Evolutionary conservation across 192 early-diverging fungal genomes (phyloP), one percentile per base, ranked within the genome.

Genomic region (Chytriomyces sp.): DNA sequence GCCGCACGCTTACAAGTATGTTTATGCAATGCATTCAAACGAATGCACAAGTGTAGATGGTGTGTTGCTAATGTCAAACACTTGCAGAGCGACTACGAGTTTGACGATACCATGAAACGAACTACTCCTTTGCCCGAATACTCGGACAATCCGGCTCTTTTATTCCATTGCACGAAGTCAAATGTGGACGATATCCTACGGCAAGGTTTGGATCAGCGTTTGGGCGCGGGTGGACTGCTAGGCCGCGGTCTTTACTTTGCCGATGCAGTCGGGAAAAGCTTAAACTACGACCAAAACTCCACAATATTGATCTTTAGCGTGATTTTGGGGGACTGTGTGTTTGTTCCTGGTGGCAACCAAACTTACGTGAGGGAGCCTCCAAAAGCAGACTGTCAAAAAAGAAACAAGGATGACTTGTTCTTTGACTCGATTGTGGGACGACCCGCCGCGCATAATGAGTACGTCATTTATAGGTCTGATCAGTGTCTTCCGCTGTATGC

Each of bases 321-420:
- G 49, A 9, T 70, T 24, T 50, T 69, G 2, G 69, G 50, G 23
- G 69, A 70, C 57, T 70, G 69, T 70, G 49, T 70, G 2, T 28
- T 28, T 18, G 49, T 70, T 53, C 20, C 46, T 28, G 44, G 8
- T 23, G 16, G 13, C 18, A 13, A 3, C 7, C 69, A 53, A 5
- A 9, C 9, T 6, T 10, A 47, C 6, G 49, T 49, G 18, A 47
- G 69, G 20, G 69, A 70, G 26, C 69, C 69, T 49, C n/a, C 46
- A 16, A 70, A 70, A 70, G 20, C 26, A 20, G 69, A 70, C 23
- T 47, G 49, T 7, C 69, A 70, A 57, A 70, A 70, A 28, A 47
- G 69, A 3, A 70, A 70, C 69, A 70, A 70, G 28, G n/a, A 53
- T 28, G 69, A 70, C 35, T 26, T 70, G 48, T 70, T 70, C 16